phyloP scores from a whole-genome alignment of 352 stramenopile species.

The Phytophthora chlamydospora region DNA sequence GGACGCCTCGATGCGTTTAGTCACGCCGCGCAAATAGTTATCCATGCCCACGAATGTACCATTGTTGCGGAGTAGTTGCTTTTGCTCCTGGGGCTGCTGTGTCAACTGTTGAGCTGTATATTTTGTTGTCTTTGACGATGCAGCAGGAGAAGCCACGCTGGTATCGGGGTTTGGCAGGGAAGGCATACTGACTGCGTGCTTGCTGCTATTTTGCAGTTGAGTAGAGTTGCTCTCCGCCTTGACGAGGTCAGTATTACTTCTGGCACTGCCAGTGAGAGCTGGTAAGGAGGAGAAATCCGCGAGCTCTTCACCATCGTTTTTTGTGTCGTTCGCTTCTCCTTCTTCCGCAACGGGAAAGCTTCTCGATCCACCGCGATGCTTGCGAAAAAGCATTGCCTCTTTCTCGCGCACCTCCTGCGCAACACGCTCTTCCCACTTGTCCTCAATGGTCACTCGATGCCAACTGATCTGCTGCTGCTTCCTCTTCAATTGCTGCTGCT shows the following conservation, averaged over 20 bases:
- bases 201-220: conserved; percentile 2
- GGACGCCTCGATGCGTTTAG: conserved; percentile 49
- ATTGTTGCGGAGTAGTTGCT: conserved; percentile 34
- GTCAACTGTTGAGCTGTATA: conserved; percentile 1
- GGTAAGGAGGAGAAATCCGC: conserved; percentile 11
- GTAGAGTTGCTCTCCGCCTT: conserved; percentile 3
- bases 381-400: conserved; percentile 41
- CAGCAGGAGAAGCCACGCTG: background rate
- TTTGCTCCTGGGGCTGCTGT: conserved; percentile 11
- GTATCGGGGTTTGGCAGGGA: conserved; percentile 22
- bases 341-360: background rate
- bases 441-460: conserved; percentile 34
- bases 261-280: conserved; percentile 10
- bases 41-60: conserved; percentile 52
- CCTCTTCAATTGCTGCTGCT: conserved; percentile 29
- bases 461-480: conserved; percentile 23
- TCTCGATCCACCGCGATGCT: conserved; percentile 9
- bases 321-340: background rate
- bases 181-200: conserved; percentile 24
- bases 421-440: conserved; percentile 54
- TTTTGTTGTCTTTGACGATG: conserved; percentile 5
- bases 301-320: background rate
- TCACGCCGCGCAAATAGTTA: conserved; percentile 67
- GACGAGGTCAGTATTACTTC: conserved; percentile 3
- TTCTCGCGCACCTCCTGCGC: conserved; percentile 54